Conservation (phyloP, 2,329 filamentous ascomycete species). For the Botrytis deweyae region DNA sequence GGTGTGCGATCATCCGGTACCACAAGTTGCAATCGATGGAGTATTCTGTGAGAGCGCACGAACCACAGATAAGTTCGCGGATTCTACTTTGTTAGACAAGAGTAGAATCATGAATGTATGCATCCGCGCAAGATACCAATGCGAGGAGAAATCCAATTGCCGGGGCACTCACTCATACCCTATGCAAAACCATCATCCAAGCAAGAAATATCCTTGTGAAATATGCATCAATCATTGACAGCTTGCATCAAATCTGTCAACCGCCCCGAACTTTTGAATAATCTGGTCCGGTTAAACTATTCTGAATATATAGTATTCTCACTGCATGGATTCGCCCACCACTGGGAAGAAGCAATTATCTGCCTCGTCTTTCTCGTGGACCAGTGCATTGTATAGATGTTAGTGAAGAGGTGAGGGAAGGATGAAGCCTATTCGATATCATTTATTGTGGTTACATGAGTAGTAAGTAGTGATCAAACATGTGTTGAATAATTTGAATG, state of each 20-base stretch:
- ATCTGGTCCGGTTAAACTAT: neutral
- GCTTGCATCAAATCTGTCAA: neutral
- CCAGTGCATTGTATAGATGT: neutral
- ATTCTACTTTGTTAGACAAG: neutral
- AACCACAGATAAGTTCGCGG: neutral
- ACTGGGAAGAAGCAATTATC: neutral
- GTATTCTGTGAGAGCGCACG: neutral
- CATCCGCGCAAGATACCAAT: neutral
- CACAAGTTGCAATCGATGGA: neutral
- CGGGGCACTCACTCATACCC: neutral
- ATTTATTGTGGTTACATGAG: neutral
- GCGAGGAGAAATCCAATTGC: neutral
- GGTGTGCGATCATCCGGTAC: neutral
- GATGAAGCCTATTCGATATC: neutral
- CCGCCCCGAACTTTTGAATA: neutral
- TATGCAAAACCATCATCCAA: neutral
- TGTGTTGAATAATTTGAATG: neutral
- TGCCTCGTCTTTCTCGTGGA: neutral
- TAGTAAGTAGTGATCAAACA: neutral
- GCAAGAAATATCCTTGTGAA: neutral
- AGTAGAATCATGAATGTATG: neutral
- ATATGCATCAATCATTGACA: neutral
- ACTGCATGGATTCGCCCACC: neutral
- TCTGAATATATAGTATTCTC: neutral
- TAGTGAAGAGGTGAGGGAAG: too few species aligned